Percentiles rank a stretch among this genome's conserved stretches.
Evolutionary conservation across 176 grass and related monocot species (phyloP).

Genomic region (Eleusine indica): DNA sequence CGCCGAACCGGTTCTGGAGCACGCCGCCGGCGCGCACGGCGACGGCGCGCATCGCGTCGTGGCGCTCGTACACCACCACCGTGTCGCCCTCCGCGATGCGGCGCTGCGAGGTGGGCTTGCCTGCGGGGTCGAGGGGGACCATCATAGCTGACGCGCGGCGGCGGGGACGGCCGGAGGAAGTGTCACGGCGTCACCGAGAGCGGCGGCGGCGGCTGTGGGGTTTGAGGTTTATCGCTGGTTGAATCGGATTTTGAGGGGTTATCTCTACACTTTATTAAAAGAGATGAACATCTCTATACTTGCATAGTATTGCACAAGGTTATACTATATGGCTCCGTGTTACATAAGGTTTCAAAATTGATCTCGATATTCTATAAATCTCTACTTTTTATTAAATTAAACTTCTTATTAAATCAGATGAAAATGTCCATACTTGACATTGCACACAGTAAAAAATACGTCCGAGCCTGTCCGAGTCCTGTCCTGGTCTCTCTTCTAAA

Average conservation of each 20-base stretch:
- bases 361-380: too few species aligned
- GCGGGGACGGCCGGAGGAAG: not conserved
- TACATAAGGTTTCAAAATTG: too few species aligned
- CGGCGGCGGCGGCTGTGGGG: not conserved
- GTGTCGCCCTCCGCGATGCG: slow-evolving; percentile 71
- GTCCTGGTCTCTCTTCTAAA: too few species aligned
- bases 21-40: slow-evolving; percentile 51
- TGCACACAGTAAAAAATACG: too few species aligned
- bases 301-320: too few species aligned
- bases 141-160: slow-evolving; percentile 30
- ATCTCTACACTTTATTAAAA: too few species aligned
- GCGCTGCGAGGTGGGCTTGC: slow-evolving; percentile 56
- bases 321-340: too few species aligned
- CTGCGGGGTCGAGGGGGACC: slow-evolving; percentile 45
- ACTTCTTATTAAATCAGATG: too few species aligned
- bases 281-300: too few species aligned
- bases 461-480: too few species aligned
- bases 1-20: slow-evolving; percentile 83
- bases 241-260: not conserved
- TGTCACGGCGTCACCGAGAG: not conserved
- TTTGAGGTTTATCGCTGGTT: not conserved
- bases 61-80: slow-evolving; percentile 83
- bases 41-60: slow-evolving; percentile 70
- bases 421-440: too few species aligned
- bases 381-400: too few species aligned